A percentile compares a stretch with the other conserved stretches of the same genome.
These are phyloP conservation scores for Suillus discolor DNA, from an alignment of 768 basidiomycete genomes.

Conservation along the genomic window DNA sequence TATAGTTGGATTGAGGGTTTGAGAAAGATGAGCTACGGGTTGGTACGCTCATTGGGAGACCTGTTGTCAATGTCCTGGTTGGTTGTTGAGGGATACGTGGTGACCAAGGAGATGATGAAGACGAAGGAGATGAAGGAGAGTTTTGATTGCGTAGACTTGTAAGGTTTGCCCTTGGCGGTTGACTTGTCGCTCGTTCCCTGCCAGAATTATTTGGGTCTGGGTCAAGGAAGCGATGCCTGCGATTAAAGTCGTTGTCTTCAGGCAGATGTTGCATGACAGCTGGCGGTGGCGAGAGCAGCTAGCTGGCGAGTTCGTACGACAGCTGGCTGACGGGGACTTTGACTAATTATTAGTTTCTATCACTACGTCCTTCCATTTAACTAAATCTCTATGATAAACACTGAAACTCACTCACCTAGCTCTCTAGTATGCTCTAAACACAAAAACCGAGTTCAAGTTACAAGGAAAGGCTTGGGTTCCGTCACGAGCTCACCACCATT, in stretches of 20 bases:
- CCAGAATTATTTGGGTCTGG: conserved; percentile 43
- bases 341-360: conserved; percentile 1
- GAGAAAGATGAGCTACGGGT: conserved; percentile 74
- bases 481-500: neutral
- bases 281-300: conserved; percentile 4
- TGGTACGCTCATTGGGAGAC: conserved; percentile 55
- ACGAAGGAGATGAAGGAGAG: conserved; percentile 55
- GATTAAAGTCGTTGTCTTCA: conserved; percentile 53
- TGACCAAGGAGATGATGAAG: conserved; percentile 46
- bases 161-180: conserved; percentile 60
- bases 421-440: conserved; percentile 2
- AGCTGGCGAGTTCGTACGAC: neutral
- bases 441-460: neutral
- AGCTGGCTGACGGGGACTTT: neutral
- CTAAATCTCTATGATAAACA: neutral
- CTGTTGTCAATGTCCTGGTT: conserved; percentile 25
- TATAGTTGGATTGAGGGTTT: conserved; percentile 55
- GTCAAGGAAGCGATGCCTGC: conserved; percentile 60
- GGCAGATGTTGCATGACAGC: conserved; percentile 33
- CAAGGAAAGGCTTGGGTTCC: neutral
- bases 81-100: conserved; percentile 38
- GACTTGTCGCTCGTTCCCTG: conserved; percentile 69
- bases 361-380: neutral
- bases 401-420: neutral
- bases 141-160: conserved; percentile 23